Evolutionary conservation across 768 basidiomycete species (phyloP).

Genomic region (Pholiota microspora): DNA sequence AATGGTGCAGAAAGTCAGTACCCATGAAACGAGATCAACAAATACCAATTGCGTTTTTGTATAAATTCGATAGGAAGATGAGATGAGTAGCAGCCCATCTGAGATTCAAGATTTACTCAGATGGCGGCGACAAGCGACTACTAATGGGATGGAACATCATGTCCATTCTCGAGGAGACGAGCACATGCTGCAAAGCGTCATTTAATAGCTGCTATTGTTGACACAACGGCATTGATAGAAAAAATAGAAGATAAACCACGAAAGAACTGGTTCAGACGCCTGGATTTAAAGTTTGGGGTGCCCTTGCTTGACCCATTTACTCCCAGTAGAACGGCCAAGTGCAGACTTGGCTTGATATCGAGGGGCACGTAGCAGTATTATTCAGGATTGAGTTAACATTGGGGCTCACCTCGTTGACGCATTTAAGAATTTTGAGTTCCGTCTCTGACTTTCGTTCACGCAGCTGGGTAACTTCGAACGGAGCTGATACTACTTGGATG

Average conservation of each 20-base stretch:
- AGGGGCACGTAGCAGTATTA: neutral
- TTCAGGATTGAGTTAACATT: neutral
- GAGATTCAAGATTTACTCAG: neutral
- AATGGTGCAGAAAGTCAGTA: slow-evolving; percentile 4
- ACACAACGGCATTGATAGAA: neutral
- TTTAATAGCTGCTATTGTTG: neutral
- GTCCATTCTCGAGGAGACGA: neutral
- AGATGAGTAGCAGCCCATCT: neutral
- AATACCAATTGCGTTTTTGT: neutral
- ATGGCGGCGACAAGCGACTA: neutral
- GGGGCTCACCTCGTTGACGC: slow-evolving; percentile 68
- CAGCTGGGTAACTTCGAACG: slow-evolving; percentile 50
- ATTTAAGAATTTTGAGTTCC: slow-evolving; percentile 71
- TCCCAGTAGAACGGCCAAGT: neutral
- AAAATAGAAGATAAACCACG: neutral
- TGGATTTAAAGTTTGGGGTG: neutral
- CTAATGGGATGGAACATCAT: neutral
- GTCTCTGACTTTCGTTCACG: slow-evolving; percentile 72
- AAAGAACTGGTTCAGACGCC: neutral
- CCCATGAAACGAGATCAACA: slow-evolving; percentile 1
- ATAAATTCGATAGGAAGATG: neutral
- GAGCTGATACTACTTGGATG: slow-evolving; percentile 43
- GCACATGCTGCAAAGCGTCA: neutral
- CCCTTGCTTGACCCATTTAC: no score
- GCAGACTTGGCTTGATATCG: neutral